These are phyloP conservation scores for Apiospora hydei DNA, from an alignment of 2,329 filamentous ascomycete species.

Conservation along the genomic window DNA sequence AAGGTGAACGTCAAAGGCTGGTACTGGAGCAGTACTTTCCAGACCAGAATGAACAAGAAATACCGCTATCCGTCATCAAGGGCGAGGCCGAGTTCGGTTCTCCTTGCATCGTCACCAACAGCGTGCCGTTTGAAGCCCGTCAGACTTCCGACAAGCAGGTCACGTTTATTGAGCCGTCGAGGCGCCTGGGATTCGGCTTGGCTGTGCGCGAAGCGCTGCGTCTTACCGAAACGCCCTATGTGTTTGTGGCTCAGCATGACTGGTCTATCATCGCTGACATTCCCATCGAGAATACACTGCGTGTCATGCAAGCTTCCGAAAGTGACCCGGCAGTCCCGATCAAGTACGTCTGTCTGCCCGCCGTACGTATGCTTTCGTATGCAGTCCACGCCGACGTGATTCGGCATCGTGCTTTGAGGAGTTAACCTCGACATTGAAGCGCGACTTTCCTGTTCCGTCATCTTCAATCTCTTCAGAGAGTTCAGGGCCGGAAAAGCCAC, in stretches of 20 bases:
- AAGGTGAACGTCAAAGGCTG: constrained; percentile 54
- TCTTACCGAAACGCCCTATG: constrained; percentile 54
- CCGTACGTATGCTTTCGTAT: constrained; percentile 59
- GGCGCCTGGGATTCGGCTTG: constrained; percentile 59
- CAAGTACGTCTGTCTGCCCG: constrained; percentile 61
- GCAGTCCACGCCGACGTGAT: constrained; percentile 55
- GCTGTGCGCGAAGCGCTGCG: constrained; percentile 60
- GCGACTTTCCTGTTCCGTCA: constrained; percentile 43
- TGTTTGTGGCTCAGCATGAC: constrained; percentile 66
- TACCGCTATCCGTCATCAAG: constrained; percentile 16
- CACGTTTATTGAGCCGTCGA: constrained; percentile 56
- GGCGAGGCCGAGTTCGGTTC: constrained; percentile 58
- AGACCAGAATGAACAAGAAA: constrained; percentile 24
- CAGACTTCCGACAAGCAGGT: constrained; percentile 47
- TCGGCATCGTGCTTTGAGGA: constrained; percentile 50
- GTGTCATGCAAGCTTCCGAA: constrained; percentile 52
- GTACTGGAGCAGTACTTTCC: constrained; percentile 42
- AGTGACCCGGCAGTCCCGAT: constrained; percentile 45
- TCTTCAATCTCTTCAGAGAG: neutral
- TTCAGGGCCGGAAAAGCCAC: neutral
- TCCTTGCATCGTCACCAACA: constrained; percentile 42
- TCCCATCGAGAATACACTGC: constrained; percentile 52
- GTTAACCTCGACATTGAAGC: constrained; percentile 51
- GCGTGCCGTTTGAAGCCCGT: constrained; percentile 46
- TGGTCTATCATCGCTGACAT: constrained; percentile 57